A percentile compares a stretch with the other conserved stretches of the same genome.
Evolutionary conservation across 257 asterid species (phyloP).

Genomic region (Solanum chaucha): DNA sequence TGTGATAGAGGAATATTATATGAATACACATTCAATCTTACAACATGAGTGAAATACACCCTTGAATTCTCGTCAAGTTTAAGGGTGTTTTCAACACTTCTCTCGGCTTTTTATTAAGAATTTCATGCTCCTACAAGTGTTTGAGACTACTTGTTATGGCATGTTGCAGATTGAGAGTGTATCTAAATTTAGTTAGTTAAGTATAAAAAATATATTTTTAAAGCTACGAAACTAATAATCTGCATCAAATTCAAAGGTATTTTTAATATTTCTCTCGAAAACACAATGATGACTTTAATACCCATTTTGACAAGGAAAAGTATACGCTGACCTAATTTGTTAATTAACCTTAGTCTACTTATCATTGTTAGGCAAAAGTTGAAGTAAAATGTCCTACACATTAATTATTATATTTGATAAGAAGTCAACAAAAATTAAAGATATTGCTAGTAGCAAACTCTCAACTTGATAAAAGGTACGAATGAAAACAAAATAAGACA

Average conservation of each 20-base stretch:
- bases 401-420: not conserved
- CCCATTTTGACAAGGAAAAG: not conserved
- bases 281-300: not conserved
- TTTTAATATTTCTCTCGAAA: no score
- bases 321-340: not conserved
- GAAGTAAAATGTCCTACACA: not conserved
- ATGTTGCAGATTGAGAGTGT: accelerated
- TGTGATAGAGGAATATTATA: not conserved
- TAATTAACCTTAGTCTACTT: not conserved
- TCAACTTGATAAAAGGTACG: not conserved
- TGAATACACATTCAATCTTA: accelerated
- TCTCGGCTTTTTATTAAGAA: no score
- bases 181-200: no score
- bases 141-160: no score
- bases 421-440: not conserved
- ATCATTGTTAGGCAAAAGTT: not conserved
- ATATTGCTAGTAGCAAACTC: not conserved
- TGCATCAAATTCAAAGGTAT: accelerated
- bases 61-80: no score
- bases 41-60: no score
- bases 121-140: no score
- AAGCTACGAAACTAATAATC: no score
- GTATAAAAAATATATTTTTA: no score
- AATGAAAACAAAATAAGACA: not conserved
- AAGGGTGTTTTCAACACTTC: no score